These are phyloP conservation scores for Wallacemonas sp. DNA, from an alignment of 208 protist genomes.

Conservation along the genomic window DNA sequence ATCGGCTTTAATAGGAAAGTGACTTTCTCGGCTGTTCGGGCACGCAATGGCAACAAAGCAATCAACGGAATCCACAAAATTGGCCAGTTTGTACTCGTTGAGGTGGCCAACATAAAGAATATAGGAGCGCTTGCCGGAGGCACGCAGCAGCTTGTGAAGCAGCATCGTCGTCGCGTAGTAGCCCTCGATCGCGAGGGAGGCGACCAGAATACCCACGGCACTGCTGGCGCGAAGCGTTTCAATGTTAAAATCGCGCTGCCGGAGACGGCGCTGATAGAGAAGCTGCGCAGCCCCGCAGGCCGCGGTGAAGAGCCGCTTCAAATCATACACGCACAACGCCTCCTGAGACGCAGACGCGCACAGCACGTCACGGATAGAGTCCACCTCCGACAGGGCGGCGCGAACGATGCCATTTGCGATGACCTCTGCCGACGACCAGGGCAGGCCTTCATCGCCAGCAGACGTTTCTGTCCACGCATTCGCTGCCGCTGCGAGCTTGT, in stretches of 20 bases:
- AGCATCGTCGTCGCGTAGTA: conserved; percentile 84
- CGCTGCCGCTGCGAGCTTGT: too few relatives aligned
- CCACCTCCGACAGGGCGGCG: too few relatives aligned
- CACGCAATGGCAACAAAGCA: conserved; percentile 88
- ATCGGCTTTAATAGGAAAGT: conserved; percentile 76
- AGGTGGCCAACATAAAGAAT: conserved; percentile 91
- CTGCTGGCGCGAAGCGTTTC: conserved; percentile 72
- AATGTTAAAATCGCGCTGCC: conserved; percentile 80
- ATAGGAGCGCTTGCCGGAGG: conserved; percentile 75
- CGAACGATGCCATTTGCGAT: too few relatives aligned
- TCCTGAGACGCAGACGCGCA: too few relatives aligned
- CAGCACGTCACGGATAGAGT: too few relatives aligned
- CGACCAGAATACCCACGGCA: conserved; percentile 87
- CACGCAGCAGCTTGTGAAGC: conserved; percentile 64
- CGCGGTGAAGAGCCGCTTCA: not conserved
- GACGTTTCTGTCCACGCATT: too few relatives aligned
- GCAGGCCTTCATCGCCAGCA: not conserved
- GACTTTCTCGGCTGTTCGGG: conserved; percentile 71
- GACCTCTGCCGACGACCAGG: too few relatives aligned
- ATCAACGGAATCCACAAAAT: conserved; percentile 90
- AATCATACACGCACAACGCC: not conserved
- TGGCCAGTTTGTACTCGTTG: conserved; percentile 92
- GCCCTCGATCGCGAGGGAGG: conserved; percentile 71
- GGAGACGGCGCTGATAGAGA: conserved; percentile 46
- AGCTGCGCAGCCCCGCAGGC: conserved; percentile 23